phyloP scores from a whole-genome alignment of 1,284 basidiomycete species.

The Phaffia rhodozyma region DNA sequence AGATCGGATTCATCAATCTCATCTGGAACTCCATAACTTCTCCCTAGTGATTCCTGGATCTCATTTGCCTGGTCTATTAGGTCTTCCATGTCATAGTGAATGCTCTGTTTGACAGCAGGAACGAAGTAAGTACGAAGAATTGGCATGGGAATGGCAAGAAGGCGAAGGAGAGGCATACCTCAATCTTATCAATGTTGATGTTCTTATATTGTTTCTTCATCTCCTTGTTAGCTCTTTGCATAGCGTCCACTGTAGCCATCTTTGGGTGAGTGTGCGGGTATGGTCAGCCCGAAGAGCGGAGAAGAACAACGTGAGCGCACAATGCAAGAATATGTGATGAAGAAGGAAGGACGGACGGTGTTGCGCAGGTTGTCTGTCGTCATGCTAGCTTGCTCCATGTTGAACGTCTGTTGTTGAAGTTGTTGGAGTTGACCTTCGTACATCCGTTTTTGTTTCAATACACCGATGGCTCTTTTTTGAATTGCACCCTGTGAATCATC shows the following conservation, averaged over 20 bases:
- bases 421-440: constrained; percentile 83
- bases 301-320: neutral
- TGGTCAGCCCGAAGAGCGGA: too few species aligned
- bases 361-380: constrained; percentile 95
- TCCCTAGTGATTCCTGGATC: constrained; percentile 84
- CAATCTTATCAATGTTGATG: constrained; percentile 96
- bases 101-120: constrained; percentile 44
- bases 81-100: constrained; percentile 98
- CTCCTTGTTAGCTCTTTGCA: constrained; percentile 96
- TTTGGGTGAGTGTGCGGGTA: constrained; percentile 10
- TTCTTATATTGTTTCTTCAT: constrained; percentile 95
- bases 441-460: constrained; percentile 90
- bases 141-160: neutral
- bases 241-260: constrained; percentile 99
- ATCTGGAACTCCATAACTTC: constrained; percentile 93
- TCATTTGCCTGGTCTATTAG: constrained; percentile 94
- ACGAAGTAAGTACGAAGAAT: neutral
- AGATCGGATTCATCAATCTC: constrained; percentile 96
- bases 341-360: constrained; percentile 41
- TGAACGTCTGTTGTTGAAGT: constrained; percentile 90
- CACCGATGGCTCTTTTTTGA: constrained; percentile 85
- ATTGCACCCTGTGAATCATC: constrained; percentile 56
- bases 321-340: neutral
- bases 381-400: constrained; percentile 95
- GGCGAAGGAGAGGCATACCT: constrained; percentile 44